Evolutionary conservation across 2,329 filamentous ascomycete genomes (phyloP).

Genomic region (Colletotrichum eleusines): DNA sequence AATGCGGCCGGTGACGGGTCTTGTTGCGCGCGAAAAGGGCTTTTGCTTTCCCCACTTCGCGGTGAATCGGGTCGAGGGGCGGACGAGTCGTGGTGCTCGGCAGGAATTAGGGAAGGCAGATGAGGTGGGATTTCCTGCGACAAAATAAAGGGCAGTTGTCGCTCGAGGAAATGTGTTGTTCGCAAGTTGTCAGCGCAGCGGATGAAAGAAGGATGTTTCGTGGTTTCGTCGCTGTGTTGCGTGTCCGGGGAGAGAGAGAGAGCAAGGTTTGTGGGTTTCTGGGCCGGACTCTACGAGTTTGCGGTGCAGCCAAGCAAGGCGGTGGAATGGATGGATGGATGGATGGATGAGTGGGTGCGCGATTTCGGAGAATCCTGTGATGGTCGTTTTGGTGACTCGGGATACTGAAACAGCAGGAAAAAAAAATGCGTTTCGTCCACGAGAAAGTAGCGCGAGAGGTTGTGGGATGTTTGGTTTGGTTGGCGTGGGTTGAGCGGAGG

Average conservation of each 20-base stretch:
- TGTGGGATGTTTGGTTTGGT: conserved; percentile 25
- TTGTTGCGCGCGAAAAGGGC: conserved; percentile 34
- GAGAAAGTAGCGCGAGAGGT: conserved; percentile 35
- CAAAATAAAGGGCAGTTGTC: conserved; percentile 14
- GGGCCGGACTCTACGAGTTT: conserved; percentile 30
- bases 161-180: conserved; percentile 3
- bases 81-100: conserved; percentile 35
- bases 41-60: conserved; percentile 41
- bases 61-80: conserved; percentile 29
- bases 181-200: neutral
- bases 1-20: conserved; percentile 28
- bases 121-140: conserved; percentile 5
- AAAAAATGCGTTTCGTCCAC: conserved; percentile 39
- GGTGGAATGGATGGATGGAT: neutral
- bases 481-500: conserved; percentile 3
- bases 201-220: conserved; percentile 9
- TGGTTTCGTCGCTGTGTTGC: conserved; percentile 24
- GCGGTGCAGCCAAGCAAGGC: conserved; percentile 9
- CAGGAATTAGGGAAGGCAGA: conserved; percentile 12
- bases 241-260: conserved; percentile 19
- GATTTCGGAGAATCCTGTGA: conserved; percentile 18
- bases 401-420: conserved; percentile 31
- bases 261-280: conserved; percentile 6
- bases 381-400: conserved; percentile 33
- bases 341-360: conserved; percentile 16